Evolutionary conservation across 768 basidiomycete genomes (phyloP).

Genomic region (Amanita exitialis): DNA sequence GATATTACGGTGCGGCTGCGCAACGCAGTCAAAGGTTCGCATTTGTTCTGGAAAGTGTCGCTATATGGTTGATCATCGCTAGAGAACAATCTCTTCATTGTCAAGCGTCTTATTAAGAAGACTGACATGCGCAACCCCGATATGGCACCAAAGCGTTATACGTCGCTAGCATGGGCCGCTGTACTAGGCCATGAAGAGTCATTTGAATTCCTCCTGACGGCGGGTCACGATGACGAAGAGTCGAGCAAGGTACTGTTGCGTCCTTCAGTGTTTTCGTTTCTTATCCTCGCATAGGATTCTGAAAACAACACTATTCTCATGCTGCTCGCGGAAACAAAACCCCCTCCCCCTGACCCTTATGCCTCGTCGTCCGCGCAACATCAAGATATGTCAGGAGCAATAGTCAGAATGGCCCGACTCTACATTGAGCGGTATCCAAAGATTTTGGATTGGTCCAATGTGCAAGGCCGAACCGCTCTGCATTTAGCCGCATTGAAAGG

Average conservation of each 20-base stretch:
- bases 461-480: slow-evolving; percentile 81
- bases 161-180: slow-evolving; percentile 89
- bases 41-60: neutral
- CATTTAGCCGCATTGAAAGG: slow-evolving; percentile 85
- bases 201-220: slow-evolving; percentile 80
- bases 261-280: neutral
- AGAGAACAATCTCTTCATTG: slow-evolving; percentile 95
- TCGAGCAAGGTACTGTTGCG: slow-evolving; percentile 56
- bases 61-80: slow-evolving; percentile 12
- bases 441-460: slow-evolving; percentile 88
- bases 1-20: slow-evolving; percentile 67
- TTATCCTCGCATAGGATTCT: slow-evolving; percentile 49
- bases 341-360: slow-evolving; percentile 36
- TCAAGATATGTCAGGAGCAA: slow-evolving; percentile 59
- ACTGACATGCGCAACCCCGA: slow-evolving; percentile 92
- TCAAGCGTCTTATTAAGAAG: slow-evolving; percentile 76
- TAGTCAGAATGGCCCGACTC: slow-evolving; percentile 76
- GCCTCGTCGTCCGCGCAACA: slow-evolving; percentile 31
- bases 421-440: slow-evolving; percentile 84
- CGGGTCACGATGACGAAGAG: slow-evolving; percentile 87
- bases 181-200: slow-evolving; percentile 84
- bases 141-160: slow-evolving; percentile 61
- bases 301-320: slow-evolving; percentile 93
- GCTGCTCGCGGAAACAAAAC: slow-evolving; percentile 78
- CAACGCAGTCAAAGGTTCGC: slow-evolving; percentile 68